Evolutionary conservation across 169 alveolate species (phyloP).

Genomic region (Plasmodium adleri): DNA sequence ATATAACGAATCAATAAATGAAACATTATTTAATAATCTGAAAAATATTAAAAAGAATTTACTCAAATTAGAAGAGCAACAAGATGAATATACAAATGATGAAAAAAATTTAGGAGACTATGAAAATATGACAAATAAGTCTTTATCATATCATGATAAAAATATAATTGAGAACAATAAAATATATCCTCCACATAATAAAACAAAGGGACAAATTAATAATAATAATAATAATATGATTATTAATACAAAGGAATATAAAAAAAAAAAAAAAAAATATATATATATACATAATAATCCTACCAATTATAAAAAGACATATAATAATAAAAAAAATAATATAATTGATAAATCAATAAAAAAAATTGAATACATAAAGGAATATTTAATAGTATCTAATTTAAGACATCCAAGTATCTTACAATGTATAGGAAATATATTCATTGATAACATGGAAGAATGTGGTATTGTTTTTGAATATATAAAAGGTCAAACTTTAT

Average conservation of each 20-base stretch:
- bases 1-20: constrained; percentile 8
- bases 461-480: constrained; percentile 50
- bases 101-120: neutral
- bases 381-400: constrained; percentile 46
- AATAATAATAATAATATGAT: neutral
- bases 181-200: neutral
- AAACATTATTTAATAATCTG: neutral
- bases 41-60: constrained; percentile 15
- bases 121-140: too few species aligned
- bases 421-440: constrained; percentile 37
- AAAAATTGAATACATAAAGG: constrained; percentile 32
- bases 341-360: neutral
- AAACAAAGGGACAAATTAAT: neutral
- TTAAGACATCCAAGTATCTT: constrained; percentile 54
- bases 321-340: neutral
- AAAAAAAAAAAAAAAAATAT: neutral
- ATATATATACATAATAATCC: neutral
- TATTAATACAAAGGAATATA: neutral
- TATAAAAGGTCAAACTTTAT: constrained; percentile 12
- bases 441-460: constrained; percentile 14
- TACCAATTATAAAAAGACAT: neutral
- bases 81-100: neutral
- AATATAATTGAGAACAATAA: too few species aligned
- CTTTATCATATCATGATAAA: too few species aligned
- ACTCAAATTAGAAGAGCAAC: neutral